A percentile compares a stretch with the other conserved stretches of the same genome.
These are phyloP conservation scores for Phytopythium delawarense DNA, from an alignment of 352 stramenopile genomes.

Conservation along the genomic window DNA sequence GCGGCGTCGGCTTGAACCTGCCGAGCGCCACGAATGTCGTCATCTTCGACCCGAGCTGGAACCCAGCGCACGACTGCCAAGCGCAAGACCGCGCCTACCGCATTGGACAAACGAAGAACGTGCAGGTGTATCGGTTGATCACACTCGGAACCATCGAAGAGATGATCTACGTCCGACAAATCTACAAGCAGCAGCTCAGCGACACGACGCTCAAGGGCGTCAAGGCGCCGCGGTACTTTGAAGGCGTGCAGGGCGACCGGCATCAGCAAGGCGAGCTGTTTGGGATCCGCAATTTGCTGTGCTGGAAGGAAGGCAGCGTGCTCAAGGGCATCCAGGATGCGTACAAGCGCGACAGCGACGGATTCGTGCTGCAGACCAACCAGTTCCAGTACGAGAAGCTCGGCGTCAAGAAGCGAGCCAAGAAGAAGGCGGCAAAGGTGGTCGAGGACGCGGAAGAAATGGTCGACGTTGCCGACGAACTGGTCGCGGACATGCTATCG, in stretches of 20 bases:
- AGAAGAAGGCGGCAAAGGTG: constrained; percentile 14
- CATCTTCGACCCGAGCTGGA: constrained; percentile 87
- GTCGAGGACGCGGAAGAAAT: constrained; percentile 32
- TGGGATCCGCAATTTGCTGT: constrained; percentile 71
- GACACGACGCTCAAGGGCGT: constrained; percentile 74
- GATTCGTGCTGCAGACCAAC: constrained; percentile 52
- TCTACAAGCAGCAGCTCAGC: constrained; percentile 86
- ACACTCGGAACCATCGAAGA: constrained; percentile 85
- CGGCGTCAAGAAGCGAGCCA: constrained; percentile 8
- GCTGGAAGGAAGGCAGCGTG: constrained; percentile 67
- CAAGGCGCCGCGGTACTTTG: constrained; percentile 71
- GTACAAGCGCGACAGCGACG: constrained; percentile 50
- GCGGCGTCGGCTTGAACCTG: constrained; percentile 74
- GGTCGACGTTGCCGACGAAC: constrained; percentile 28
- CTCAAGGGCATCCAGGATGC: constrained; percentile 74
- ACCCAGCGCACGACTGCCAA: constrained; percentile 82
- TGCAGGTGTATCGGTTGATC: constrained; percentile 82
- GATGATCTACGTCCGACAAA: constrained; percentile 86
- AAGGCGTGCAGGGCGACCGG: constrained; percentile 74
- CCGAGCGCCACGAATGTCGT: constrained; percentile 82
- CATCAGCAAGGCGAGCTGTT: constrained; percentile 74
- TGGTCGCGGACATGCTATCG: constrained; percentile 35
- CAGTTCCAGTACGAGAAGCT: constrained; percentile 39
- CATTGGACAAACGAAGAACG: constrained; percentile 83
- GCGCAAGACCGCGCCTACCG: constrained; percentile 81